These are phyloP conservation scores for Pholiota microspora DNA, from an alignment of 768 basidiomycete species.

Conservation along the genomic window DNA sequence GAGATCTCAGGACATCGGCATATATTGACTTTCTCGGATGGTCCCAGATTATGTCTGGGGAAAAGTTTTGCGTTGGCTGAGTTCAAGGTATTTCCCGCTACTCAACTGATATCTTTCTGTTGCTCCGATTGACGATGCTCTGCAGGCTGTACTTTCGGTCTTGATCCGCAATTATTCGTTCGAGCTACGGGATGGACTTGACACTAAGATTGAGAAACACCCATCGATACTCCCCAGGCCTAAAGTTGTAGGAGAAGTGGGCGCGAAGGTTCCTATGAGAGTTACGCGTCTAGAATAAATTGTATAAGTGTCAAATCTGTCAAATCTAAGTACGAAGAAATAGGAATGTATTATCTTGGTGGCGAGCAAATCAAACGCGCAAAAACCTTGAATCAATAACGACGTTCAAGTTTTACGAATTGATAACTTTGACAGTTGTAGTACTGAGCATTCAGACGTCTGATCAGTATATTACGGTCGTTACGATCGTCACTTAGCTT, in stretches of 20 bases:
- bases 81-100: no score
- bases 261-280: constrained; percentile 32
- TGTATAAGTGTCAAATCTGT: background rate
- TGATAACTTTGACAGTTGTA: no score
- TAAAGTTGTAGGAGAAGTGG: constrained; percentile 32
- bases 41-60: constrained; percentile 49
- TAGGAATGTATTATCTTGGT: no score
- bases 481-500: no score
- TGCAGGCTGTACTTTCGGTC: constrained; percentile 40
- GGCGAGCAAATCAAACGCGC: no score
- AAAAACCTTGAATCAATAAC: no score
- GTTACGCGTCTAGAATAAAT: constrained; percentile 28
- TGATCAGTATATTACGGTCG: no score
- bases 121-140: no score
- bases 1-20: constrained; percentile 49
- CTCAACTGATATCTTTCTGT: no score
- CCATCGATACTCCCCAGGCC: constrained; percentile 36
- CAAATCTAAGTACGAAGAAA: no score
- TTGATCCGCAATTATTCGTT: constrained; percentile 42
- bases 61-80: constrained; percentile 45
- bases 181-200: constrained; percentile 37
- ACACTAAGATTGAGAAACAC: constrained; percentile 35
- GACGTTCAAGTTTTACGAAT: no score
- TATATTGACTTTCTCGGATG: constrained; percentile 50
- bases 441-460: no score